A percentile compares a stretch with the other conserved stretches of the same genome.
Evolutionary conservation across 306 rosid species (phyloP).

Genomic region (Oxytropis ochrocephala): DNA sequence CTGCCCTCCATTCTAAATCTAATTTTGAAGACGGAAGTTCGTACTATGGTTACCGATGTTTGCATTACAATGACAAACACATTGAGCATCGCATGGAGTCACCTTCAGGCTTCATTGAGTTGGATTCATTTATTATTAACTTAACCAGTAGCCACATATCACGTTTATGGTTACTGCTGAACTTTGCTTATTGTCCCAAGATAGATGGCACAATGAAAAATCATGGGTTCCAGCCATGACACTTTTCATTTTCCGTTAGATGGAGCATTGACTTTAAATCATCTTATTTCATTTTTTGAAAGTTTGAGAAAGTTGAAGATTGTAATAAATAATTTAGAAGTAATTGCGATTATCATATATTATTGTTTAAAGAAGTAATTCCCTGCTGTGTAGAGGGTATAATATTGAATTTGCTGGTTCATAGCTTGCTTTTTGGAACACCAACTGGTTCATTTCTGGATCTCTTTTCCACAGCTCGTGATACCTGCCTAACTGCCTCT

Average conservation of each 20-base stretch:
- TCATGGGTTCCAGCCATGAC: neutral
- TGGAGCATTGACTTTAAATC: neutral
- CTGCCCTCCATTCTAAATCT: neutral
- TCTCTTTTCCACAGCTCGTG: conserved; percentile 77
- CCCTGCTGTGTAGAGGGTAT: neutral
- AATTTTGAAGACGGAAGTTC: neutral
- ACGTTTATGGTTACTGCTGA: neutral
- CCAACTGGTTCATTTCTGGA: conserved; percentile 52
- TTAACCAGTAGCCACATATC: neutral
- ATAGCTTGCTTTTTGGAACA: conserved; percentile 76
- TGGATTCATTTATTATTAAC: neutral
- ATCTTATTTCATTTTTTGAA: neutral
- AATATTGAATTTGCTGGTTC: conserved; percentile 10
- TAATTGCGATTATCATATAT: neutral
- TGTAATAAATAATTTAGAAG: neutral
- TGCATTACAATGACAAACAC: neutral
- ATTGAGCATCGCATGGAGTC: neutral
- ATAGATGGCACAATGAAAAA: neutral
- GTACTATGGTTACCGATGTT: neutral
- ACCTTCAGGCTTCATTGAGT: neutral
- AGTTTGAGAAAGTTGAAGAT: neutral
- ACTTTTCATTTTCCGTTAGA: neutral
- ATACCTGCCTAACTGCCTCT: conserved; percentile 69
- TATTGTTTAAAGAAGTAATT: neutral
- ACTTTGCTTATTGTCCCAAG: neutral